These are phyloP conservation scores for Edaphochlamys debaryana DNA, from an alignment of 139 green algal genomes.

Conservation along the genomic window DNA sequence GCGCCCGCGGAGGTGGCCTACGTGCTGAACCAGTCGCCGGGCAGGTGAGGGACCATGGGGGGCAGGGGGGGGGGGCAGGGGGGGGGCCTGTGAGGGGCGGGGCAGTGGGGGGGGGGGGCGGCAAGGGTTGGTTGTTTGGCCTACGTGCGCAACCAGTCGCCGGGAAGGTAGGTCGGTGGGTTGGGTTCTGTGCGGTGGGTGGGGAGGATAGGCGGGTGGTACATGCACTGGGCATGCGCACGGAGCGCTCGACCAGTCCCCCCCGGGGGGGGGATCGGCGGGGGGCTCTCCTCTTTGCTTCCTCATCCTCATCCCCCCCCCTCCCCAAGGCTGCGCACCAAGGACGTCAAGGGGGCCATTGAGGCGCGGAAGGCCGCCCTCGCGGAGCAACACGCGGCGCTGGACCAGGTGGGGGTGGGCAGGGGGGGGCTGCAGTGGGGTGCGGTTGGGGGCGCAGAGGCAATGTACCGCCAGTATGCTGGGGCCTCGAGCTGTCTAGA, in stretches of 20 bases:
- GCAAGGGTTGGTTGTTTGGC: not conserved
- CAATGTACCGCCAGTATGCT: no score
- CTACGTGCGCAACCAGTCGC: no score
- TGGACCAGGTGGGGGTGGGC: slow-evolving; percentile 32
- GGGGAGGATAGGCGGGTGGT: no score
- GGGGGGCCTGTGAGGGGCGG: no score
- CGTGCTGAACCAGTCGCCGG: slow-evolving; percentile 67
- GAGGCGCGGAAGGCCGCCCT: slow-evolving; percentile 41
- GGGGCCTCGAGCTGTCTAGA: no score
- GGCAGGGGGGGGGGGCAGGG: not conserved
- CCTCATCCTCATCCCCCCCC: no score
- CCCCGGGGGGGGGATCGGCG: no score
- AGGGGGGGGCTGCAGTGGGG: slow-evolving; percentile 5
- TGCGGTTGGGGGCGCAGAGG: slow-evolving; percentile 6
- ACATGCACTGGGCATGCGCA: no score
- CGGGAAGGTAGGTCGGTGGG: no score
- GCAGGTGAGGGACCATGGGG: not conserved
- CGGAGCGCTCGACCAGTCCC: no score
- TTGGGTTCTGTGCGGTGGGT: no score
- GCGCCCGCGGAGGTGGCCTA: slow-evolving; percentile 57
- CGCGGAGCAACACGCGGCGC: slow-evolving; percentile 39
- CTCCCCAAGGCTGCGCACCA: slow-evolving; percentile 56
- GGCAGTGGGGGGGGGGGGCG: not conserved
- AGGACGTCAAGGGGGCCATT: slow-evolving; percentile 64
- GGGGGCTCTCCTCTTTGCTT: no score